Conservation (phyloP, 768 basidiomycete genomes). For the Megacollybia marginata region DNA sequence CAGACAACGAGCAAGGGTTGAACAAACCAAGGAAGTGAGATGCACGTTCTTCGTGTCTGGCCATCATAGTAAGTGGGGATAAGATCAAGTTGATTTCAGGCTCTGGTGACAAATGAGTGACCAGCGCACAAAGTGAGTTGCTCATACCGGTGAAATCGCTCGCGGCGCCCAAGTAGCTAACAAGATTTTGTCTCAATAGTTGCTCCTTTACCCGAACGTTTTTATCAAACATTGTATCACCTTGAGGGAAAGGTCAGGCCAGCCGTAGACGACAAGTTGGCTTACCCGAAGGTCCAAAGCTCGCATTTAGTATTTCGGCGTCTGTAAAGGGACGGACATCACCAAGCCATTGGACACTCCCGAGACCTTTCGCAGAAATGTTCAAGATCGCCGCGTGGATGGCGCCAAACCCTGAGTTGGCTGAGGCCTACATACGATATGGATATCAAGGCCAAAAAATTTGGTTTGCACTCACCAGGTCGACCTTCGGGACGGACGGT, state of each 20-base stretch:
- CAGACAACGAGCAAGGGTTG: neutral
- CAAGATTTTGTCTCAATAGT: conserved; percentile 51
- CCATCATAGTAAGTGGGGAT: conserved; percentile 55
- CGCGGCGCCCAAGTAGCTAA: conserved; percentile 62
- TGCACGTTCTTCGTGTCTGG: conserved; percentile 49
- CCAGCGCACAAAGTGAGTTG: too few species aligned
- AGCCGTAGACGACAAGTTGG: neutral
- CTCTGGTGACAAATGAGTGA: conserved; percentile 29
- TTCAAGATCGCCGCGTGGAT: conserved; percentile 75
- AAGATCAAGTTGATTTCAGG: conserved; percentile 67
- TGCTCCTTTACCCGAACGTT: conserved; percentile 48
- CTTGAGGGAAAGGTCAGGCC: too few species aligned
- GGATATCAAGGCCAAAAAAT: conserved; percentile 3
- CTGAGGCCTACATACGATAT: conserved; percentile 32
- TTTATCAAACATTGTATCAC: conserved; percentile 39
- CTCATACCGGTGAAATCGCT: conserved; percentile 60
- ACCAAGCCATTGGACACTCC: conserved; percentile 49
- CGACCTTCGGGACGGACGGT: conserved; percentile 65
- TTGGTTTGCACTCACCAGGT: conserved; percentile 50
- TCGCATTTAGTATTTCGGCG: conserved; percentile 49
- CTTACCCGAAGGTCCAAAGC: conserved; percentile 48
- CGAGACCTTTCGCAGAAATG: conserved; percentile 66
- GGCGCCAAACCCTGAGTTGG: conserved; percentile 75
- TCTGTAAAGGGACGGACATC: conserved; percentile 60
- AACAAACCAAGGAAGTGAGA: conserved; percentile 52